Percentiles rank a stretch among this genome's conserved stretches.
Conservation (phyloP, 345 rosid species). For the Brassica rapa region DNA sequence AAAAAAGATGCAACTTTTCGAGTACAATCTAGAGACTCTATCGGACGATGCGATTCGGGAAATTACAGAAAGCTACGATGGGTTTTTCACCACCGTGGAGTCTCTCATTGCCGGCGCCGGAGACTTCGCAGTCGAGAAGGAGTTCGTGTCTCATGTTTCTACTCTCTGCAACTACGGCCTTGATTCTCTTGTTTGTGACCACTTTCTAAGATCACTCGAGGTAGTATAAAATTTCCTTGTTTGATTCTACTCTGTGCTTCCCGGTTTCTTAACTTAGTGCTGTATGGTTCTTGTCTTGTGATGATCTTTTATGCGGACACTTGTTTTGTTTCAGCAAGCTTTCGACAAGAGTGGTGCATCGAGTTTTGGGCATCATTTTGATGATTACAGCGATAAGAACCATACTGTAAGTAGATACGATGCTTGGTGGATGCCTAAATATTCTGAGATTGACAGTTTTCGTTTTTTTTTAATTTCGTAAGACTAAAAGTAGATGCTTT, state of each 20-base stretch:
- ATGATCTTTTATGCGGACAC: not conserved
- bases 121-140: slow-evolving; percentile 39
- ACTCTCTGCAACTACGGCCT: slow-evolving; percentile 74
- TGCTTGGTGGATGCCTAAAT: not conserved
- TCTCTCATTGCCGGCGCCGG: slow-evolving; percentile 56
- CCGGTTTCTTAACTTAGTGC: no score
- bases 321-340: slow-evolving; percentile 51
- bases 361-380: slow-evolving; percentile 79
- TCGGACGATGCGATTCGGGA: slow-evolving; percentile 54
- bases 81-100: slow-evolving; percentile 57
- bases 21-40: slow-evolving; percentile 51
- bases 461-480: not conserved
- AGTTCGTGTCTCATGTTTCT: slow-evolving; percentile 55
- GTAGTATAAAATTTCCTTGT: slow-evolving; percentile 14
- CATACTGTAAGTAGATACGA: slow-evolving; percentile 42
- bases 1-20: slow-evolving; percentile 45
- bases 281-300: not conserved
- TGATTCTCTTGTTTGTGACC: slow-evolving; percentile 68
- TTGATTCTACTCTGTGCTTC: no score
- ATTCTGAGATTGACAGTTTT: not conserved
- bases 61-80: slow-evolving; percentile 59
- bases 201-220: slow-evolving; percentile 72
- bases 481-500: not conserved
- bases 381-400: slow-evolving; percentile 47
- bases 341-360: slow-evolving; percentile 59